Conservation (phyloP, 2,329 filamentous ascomycete species). For the Penicillium vulpinum region DNA sequence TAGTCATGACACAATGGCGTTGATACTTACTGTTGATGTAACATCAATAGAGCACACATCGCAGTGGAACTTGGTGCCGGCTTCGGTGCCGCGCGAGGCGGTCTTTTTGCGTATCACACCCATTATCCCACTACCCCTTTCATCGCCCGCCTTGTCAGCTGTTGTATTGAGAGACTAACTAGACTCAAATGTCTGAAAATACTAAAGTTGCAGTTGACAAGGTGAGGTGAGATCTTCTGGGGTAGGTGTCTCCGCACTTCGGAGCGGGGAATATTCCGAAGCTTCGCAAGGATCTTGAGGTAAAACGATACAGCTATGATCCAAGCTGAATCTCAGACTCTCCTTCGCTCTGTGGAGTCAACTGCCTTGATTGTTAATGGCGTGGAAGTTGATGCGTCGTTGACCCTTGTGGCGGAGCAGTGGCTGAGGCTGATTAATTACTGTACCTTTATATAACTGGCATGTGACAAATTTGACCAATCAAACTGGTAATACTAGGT, state of each 20-base stretch:
- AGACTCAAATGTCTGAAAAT: conserved; percentile 29
- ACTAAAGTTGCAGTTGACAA: conserved; percentile 5
- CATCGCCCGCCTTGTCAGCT: conserved; percentile 42
- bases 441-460: neutral
- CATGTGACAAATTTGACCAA: neutral
- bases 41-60: conserved; percentile 97
- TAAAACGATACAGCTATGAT: neutral
- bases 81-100: conserved; percentile 78
- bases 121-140: conserved; percentile 58
- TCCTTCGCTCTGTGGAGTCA: neutral
- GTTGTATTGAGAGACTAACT: conserved; percentile 30
- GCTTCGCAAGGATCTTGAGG: neutral
- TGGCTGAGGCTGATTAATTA: conserved; percentile 14
- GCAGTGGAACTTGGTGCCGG: conserved; percentile 92
- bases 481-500: accelerated
- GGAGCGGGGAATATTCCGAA: conserved; percentile 18
- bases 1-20: neutral
- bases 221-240: conserved; percentile 15
- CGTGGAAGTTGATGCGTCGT: conserved; percentile 6
- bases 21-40: conserved; percentile 77
- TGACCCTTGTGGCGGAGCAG: conserved; percentile 12
- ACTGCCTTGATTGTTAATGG: neutral
- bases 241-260: conserved; percentile 24
- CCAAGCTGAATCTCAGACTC: neutral
- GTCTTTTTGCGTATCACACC: conserved; percentile 97